These are phyloP conservation scores for Aspergillus latus DNA, from an alignment of 2,329 filamentous ascomycete genomes.

Conservation along the genomic window DNA sequence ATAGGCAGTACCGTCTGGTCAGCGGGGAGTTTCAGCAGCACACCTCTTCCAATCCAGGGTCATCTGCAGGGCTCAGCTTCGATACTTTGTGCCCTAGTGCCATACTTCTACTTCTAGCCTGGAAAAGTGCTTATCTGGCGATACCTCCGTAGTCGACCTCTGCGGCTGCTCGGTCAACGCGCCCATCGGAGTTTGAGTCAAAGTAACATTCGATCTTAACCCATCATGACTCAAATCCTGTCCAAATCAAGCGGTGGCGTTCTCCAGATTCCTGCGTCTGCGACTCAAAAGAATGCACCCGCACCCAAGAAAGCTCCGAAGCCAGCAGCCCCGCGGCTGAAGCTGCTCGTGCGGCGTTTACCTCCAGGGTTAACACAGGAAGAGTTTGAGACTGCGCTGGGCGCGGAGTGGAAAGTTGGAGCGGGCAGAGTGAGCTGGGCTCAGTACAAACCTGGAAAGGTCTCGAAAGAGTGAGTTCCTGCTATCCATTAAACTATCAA, in stretches of 20 bases:
- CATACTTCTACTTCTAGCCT: neutral
- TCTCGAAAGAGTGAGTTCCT: slow-evolving; percentile 72
- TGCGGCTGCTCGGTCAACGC: neutral
- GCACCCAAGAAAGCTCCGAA: slow-evolving; percentile 49
- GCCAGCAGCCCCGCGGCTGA: slow-evolving; percentile 64
- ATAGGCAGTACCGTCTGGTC: slow-evolving; percentile 5
- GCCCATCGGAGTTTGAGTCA: neutral
- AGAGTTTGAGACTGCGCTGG: slow-evolving; percentile 72
- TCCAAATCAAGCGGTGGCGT: slow-evolving; percentile 52
- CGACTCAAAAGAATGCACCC: slow-evolving; percentile 47
- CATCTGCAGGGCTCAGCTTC: slow-evolving; percentile 5
- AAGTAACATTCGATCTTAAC: neutral
- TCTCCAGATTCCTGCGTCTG: slow-evolving; percentile 51
- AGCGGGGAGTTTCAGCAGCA: slow-evolving; percentile 9
- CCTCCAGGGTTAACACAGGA: slow-evolving; percentile 79
- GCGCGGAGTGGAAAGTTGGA: slow-evolving; percentile 78
- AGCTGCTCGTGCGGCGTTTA: slow-evolving; percentile 79
- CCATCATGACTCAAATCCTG: slow-evolving; percentile 31
- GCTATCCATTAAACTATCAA: neutral
- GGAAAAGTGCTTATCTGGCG: neutral
- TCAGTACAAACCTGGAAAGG: slow-evolving; percentile 69
- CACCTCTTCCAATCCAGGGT: neutral
- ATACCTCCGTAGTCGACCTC: neutral
- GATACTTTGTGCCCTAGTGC: neutral
- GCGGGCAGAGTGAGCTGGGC: slow-evolving; percentile 83